Evolutionary conservation across 1,284 basidiomycete genomes (phyloP).

Genomic region (Sanghuangporus sanghuang): DNA sequence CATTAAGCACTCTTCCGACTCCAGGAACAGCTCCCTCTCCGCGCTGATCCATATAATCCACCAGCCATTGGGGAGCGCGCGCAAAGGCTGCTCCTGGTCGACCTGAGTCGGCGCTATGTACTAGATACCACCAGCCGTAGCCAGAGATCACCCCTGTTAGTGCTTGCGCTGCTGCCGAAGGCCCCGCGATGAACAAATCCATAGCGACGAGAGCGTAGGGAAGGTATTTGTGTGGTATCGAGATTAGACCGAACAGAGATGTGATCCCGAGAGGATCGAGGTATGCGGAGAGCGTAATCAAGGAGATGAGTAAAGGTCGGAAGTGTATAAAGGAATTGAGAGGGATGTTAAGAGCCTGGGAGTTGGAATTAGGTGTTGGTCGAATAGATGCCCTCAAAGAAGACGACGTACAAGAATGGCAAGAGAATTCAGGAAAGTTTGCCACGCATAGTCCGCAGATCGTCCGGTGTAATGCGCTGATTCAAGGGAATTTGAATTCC

Average conservation of each 20-base stretch:
- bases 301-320: slow-evolving; percentile 61
- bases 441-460: slow-evolving; percentile 73
- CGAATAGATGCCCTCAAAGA: neutral
- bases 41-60: slow-evolving; percentile 28
- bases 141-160: slow-evolving; percentile 72
- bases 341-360: slow-evolving; percentile 58
- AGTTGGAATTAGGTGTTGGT: neutral
- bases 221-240: slow-evolving; percentile 65
- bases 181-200: slow-evolving; percentile 67
- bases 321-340: slow-evolving; percentile 54
- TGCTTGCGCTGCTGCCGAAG: slow-evolving; percentile 46
- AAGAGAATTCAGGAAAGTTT: slow-evolving; percentile 51
- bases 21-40: slow-evolving; percentile 19
- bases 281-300: slow-evolving; percentile 64
- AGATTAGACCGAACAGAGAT: slow-evolving; percentile 71
- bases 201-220: slow-evolving; percentile 72
- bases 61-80: slow-evolving; percentile 21
- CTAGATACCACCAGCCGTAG: slow-evolving; percentile 74
- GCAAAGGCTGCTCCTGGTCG: slow-evolving; percentile 28
- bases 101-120: slow-evolving; percentile 36
- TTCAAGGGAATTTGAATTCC: slow-evolving; percentile 61
- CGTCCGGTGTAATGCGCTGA: slow-evolving; percentile 48
- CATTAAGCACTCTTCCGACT: slow-evolving; percentile 22
- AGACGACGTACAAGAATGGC: slow-evolving; percentile 52
- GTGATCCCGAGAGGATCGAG: slow-evolving; percentile 66